Percentiles rank a stretch among this genome's conserved stretches.
Evolutionary conservation across 345 rosid genomes (phyloP).

Genomic region (Linum trigynum): DNA sequence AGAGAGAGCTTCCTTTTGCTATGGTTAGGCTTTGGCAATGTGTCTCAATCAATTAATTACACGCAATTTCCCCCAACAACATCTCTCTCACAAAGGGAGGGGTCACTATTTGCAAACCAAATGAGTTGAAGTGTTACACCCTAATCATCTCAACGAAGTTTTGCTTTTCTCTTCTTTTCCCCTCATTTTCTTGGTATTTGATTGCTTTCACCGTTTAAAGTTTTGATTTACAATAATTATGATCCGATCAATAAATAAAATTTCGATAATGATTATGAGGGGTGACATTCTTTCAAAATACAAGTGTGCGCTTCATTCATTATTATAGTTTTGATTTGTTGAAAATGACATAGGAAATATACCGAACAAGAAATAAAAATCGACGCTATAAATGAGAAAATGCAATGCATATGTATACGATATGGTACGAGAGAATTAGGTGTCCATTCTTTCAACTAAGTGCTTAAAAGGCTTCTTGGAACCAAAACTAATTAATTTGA

Average conservation of each 20-base stretch:
- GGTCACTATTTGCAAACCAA: neutral
- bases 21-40: neutral
- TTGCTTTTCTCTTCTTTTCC: too few relatives aligned
- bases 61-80: neutral
- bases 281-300: constrained; percentile 15
- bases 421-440: neutral
- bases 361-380: neutral
- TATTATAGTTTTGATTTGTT: neutral
- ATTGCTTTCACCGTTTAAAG: constrained; percentile 18
- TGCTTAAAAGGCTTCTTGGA: neutral
- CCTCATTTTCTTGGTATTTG: neutral
- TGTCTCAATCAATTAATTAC: neutral
- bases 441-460: neutral
- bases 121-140: neutral
- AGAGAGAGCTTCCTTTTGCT: neutral
- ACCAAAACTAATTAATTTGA: too few relatives aligned
- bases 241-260: too few relatives aligned
- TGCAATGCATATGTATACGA: too few relatives aligned
- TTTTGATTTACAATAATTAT: constrained; percentile 12
- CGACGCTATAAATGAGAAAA: neutral
- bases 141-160: too few relatives aligned
- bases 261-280: constrained; percentile 16
- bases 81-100: too few relatives aligned
- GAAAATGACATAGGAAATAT: neutral
- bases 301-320: constrained; percentile 16